Evolutionary conservation across 78 protist genomes (phyloP).

Genomic region (Emiliania huxleyi): DNA sequence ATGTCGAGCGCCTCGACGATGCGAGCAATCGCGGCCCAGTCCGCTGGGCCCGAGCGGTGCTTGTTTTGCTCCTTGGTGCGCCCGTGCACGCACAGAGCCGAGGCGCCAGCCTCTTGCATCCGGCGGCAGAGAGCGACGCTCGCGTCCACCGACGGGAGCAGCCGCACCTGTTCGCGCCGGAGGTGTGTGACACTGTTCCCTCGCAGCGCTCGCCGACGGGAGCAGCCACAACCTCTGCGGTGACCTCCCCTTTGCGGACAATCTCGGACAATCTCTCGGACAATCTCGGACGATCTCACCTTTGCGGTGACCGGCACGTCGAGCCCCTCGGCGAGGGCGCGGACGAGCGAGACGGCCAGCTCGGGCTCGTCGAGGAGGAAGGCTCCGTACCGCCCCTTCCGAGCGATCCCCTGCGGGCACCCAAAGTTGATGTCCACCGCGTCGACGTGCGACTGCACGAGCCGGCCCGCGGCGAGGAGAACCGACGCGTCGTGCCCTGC

Average conservation of each 20-base stretch:
- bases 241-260: too few species aligned
- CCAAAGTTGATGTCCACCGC: conserved; percentile 55
- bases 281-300: too few species aligned
- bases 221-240: too few species aligned
- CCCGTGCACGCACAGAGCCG: not conserved
- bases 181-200: too few species aligned
- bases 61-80: conserved; percentile 10
- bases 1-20: conserved; percentile 52
- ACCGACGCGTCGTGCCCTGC: conserved; percentile 30
- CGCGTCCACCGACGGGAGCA: not conserved
- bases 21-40: conserved; percentile 55
- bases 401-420: conserved; percentile 56
- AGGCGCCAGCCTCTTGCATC: not conserved
- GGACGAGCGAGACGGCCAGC: not conserved
- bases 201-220: too few species aligned
- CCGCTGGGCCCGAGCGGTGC: conserved; percentile 44
- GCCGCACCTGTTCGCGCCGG: not conserved
- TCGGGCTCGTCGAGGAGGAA: conserved; percentile 46
- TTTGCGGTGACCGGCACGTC: conserved; percentile 42
- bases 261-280: too few species aligned
- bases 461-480: conserved; percentile 19
- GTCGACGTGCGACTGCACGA: conserved; percentile 27
- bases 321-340: not conserved
- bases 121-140: not conserved
- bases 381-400: conserved; percentile 58